Base-by-base conservation (phyloP, 2,329 filamentous ascomycete species). In the Myriosclerotinia duriaeana region DNA sequence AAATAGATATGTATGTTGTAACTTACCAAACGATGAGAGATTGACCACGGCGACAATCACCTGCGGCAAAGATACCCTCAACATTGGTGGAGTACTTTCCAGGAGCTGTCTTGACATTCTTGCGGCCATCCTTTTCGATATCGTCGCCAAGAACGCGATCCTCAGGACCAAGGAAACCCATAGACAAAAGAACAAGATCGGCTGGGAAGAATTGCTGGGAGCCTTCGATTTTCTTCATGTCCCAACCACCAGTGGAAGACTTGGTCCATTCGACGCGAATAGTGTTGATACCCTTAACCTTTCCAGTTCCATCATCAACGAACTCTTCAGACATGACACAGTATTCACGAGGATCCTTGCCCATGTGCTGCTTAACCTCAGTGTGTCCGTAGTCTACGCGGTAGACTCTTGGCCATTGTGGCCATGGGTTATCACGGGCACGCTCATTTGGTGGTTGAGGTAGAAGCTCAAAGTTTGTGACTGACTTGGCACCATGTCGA, bases 261-360 rank as follows among this genome's bases (percentile, higher is more conserved):
- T 93, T 95, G 73, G 92, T 95, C 94, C 94, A 98, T 78, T 97
- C 93, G 53, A 98, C 93, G 65, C 94, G 92, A 67, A 95, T 87
- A 53, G 93, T 97, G 80, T 95, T 97, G 84, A 98, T 97, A 70
- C 94, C 94, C 83, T 93, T 96, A 76, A 98, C 92, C 71, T 89
- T 89, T 77, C 93, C 93, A 60, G 80, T 86, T 69, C 92, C 93
- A 74, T 97, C 92, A 71, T 93, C 92, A 69, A 96, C 92, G 73
- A 98, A 98, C 74, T 96, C 92, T 82, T 96, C 94, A 22, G 93
- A 96, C 92, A 97, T 97, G 80, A 98, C 93, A 82, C 93, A 97
- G 84, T 91, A 98, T 81, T 97, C 94, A 74, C 94, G 92, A 67
- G 94, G 94, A 75, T 97, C 94, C 78, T 93, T 93, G 80, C 94